Base-by-base conservation (phyloP, 176 grass and related monocot genomes). In the Oryza officinalis region DNA sequence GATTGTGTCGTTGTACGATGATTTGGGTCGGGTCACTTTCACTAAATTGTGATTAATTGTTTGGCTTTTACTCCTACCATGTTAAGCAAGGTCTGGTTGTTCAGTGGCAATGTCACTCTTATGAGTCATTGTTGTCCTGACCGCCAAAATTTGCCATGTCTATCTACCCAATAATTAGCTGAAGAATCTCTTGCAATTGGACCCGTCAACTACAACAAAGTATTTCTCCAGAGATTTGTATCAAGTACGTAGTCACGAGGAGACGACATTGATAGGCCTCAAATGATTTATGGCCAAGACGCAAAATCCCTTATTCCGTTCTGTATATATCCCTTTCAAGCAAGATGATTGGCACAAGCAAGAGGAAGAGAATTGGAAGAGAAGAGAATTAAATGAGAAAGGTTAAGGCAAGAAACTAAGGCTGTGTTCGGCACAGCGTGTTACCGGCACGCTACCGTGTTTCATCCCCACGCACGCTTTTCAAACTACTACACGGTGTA, bases 201-300 rank as follows among this genome's bases (percentile, higher is more conserved):
- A 18, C 45, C 78, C 32, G 44, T 77, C 72, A 86, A 38, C 78
- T 5, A 70, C 78, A 78, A 38, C 38, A 10, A 67, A 46, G 54
- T 79, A 15, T 79, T 50, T 15, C 14, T 44, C 13, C 27, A 4
- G 75, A 67, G 18, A 72, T 77, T 77, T 81, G 66, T 28, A 60
- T 66, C 82, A 66, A 72, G 43, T 65, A 82, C 78, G 10, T 60
- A 47, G 79, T 61, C 83, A 86, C 33, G 73, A 73, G 79, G 25
- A 72, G 88, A 82, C 73, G 88, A 82, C 73, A 78, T 9, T 18
- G 79, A 86, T 72, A 77, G 54, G 72, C 45, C 27, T 1, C 4
- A 46, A 46, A 2, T 78, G 81, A 66, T 86, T 71, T 65, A 81
- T 66, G 65, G 72, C 50, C 33, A 25, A 27, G 13, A 50, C 11